Base-by-base conservation (phyloP, 352 stramenopile genomes). In the Phytopythium sindhum region DNA sequence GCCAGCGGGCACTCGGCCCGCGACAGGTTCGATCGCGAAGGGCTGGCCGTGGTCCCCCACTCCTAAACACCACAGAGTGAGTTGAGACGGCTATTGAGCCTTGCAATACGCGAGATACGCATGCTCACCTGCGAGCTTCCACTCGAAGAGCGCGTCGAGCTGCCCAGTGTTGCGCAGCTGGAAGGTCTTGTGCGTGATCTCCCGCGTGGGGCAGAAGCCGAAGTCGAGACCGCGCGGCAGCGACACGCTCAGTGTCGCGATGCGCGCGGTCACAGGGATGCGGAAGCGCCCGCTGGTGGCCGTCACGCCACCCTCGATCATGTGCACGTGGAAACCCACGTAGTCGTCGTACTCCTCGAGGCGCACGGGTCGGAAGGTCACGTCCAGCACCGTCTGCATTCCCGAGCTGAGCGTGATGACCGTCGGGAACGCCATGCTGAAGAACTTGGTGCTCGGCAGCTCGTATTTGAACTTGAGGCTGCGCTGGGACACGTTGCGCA, bases 401-500 rank as follows among this genome's bases (percentile, higher is more conserved):
- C 91, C 93, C 4, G 91, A 90, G 54, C 81, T 96, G 24, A 98
- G 83, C 24, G 80, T 94, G 35, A 93, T 89, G 23, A 94, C 66
- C 26, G 91, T 88, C 23, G 95, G 93, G 72, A 97, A 98, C 55
- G 93, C 85, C 86, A 98, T 95, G 58, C 86, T 97, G 60, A 98
- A 98, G 71, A 96, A 97, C 67, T 96, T 95, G 59, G 92, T 97
- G 57, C 72, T 84, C 23, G 92, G 94, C 26, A 98, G 79, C 63
- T 93, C 83, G 72, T 97, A 98, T 71, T 97, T 97, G 70, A 98
- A 96, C 71, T 96, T 95, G 64, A 93, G 84, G 14, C 76, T 96
- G 66, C 81, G 79, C 24, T 76, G 70, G 5, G 83, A 91, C 37
- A 98, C 84, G 65, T 98, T 98, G 72, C 96, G 95, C 57, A 98